phyloP scores from a whole-genome alignment of 495 filamentous ascomycete species.

The Penicillium mononematosum region DNA sequence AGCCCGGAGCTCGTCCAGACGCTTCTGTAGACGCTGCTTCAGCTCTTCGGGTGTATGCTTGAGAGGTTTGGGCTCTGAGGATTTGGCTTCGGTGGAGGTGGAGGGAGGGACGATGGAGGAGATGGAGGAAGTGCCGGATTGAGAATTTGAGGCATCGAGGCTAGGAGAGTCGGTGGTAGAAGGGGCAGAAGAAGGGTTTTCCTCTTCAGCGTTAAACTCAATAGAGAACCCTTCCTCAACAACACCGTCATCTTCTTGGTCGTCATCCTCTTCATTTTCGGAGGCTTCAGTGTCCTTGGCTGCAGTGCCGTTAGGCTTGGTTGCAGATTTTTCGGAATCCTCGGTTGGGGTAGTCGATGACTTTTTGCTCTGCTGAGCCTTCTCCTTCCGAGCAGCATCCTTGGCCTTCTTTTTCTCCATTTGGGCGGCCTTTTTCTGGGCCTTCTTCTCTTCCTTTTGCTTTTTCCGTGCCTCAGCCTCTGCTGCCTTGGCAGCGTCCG shows the following conservation, averaged over 20 bases:
- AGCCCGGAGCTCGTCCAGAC: conserved; percentile 77
- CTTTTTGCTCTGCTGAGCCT: conserved; percentile 43
- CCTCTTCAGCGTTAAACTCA: conserved; percentile 40
- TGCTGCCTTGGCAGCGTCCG: conserved; percentile 35
- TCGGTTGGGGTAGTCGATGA: conserved; percentile 17
- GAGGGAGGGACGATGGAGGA: conserved; percentile 65
- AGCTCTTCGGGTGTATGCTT: conserved; percentile 65
- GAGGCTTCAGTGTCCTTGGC: conserved; percentile 20
- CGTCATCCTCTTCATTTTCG: conserved; percentile 28
- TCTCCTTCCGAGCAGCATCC: conserved; percentile 45
- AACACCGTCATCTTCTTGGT: conserved; percentile 39
- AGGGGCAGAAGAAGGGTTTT: conserved; percentile 48
- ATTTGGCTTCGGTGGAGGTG: conserved; percentile 34
- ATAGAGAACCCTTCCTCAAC: conserved; percentile 47
- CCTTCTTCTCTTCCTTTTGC: conserved; percentile 48
- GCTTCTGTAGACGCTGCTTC: conserved; percentile 71
- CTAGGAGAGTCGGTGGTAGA: conserved; percentile 60
- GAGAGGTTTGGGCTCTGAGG: conserved; percentile 40
- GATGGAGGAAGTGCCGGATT: conserved; percentile 69
- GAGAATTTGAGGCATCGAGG: conserved; percentile 58
- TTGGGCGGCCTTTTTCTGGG: conserved; percentile 49
- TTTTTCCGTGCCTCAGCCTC: conserved; percentile 43
- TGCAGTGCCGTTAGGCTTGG: conserved; percentile 35
- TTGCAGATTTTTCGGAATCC: conserved; percentile 20
- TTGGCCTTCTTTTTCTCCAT: conserved; percentile 51